Base-by-base conservation (phyloP, 176 grass and related monocot genomes). In the Cenchrus americanus region DNA sequence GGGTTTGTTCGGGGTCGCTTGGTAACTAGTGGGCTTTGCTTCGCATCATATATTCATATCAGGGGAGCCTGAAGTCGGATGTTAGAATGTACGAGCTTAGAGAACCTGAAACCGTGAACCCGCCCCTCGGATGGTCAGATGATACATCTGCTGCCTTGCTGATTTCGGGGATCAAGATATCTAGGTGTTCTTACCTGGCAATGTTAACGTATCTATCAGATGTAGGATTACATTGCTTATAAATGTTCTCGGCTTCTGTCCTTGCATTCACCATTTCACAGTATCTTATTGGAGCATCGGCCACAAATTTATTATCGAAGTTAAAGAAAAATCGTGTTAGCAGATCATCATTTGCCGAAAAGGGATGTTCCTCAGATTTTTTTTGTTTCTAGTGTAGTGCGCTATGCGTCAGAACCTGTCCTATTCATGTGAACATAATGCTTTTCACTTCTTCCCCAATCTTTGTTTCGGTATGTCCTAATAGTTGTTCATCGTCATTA, bases 51-150 rank as follows among this genome's bases (percentile, higher is more conserved):
- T 6, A 30, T 30, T 30, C 27, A 30, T 30, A 30, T 30, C 27
- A 30, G 37, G 26, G 30, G 4, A 11, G 9, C 2, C 34, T 11
- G 46, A 48, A 48, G 46, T 15, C 19, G 18, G 34, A 68, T 80
- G 9, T 26, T 15, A 67, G 26, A 75, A 85, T 77, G 27, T 19
- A 61, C n/a, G 69, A 52, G 52, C 50, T 23, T 89, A 50, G 68
- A 51, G 18, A 48, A 41, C 53, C 59, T 26, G 54, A 57, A 46
- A 67, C 65, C 55, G 17, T 55, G 4, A 72, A 32, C 13, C 10
- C 2, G 5, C 71, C n/a, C 54, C 46, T 71, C 27, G 64, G 46
- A 23, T 71, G 15, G 7, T 71, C 27, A 54, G 46, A 23, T 71
- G 15, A 4, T 7, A 54, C 14, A 54, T 48, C 62, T 55, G 13